phyloP scores from a whole-genome alignment of 2,329 filamentous ascomycete species.

The Macrophomina pseudophaseolina region DNA sequence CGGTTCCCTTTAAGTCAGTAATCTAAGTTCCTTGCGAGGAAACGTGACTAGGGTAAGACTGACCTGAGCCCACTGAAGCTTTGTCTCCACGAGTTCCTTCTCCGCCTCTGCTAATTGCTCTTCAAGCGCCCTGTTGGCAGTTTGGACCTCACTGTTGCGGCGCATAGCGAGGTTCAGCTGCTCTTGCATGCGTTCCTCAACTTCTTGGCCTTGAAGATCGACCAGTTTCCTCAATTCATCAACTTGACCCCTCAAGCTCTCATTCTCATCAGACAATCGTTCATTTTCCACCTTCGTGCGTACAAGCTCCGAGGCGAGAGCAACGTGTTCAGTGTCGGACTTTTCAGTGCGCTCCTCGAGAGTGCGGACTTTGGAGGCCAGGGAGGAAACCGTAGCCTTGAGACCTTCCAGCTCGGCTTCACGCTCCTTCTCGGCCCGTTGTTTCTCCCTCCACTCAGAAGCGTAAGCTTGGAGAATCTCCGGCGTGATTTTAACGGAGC shows the following conservation, averaged over 20 bases:
- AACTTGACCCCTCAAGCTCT: constrained; percentile 83
- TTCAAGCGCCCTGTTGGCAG: constrained; percentile 86
- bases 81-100: constrained; percentile 87
- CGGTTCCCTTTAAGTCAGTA: background rate
- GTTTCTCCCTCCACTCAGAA: constrained; percentile 90
- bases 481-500: constrained; percentile 81
- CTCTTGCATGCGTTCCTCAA: constrained; percentile 78
- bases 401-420: constrained; percentile 81
- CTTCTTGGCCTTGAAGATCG: constrained; percentile 85
- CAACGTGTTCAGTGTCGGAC: constrained; percentile 87
- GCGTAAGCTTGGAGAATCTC: constrained; percentile 82
- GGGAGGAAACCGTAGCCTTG: constrained; percentile 58
- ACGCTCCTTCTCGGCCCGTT: constrained; percentile 77
- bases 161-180: constrained; percentile 94
- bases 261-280: constrained; percentile 85
- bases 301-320: constrained; percentile 88
- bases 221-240: constrained; percentile 84
- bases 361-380: constrained; percentile 77
- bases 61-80: constrained; percentile 96
- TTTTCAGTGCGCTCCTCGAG: constrained; percentile 88
- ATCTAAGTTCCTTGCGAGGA: background rate
- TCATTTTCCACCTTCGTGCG: constrained; percentile 93
- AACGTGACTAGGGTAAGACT: constrained; percentile 42
- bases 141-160: constrained; percentile 89
- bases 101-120: constrained; percentile 92